Base-by-base conservation (phyloP, 2,329 filamentous ascomycete species). In the Rhinocladiella mackenziei region DNA sequence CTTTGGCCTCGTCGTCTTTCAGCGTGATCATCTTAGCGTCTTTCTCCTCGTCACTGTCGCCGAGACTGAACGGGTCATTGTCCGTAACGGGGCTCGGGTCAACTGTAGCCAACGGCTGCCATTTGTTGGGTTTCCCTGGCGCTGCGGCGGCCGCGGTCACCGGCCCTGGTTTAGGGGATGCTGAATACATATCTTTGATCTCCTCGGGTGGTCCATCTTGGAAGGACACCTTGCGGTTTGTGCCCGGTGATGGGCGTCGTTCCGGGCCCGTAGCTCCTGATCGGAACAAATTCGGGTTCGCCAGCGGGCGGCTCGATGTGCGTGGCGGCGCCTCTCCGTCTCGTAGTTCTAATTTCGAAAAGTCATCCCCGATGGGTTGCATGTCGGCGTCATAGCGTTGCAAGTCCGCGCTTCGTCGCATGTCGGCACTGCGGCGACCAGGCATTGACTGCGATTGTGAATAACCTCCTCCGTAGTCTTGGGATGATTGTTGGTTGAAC, bases 381-480 rank as follows among this genome's bases (percentile, higher is more conserved):
- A 91, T 92, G 62, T 98, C 92, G 19, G 89, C 89, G 64, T 98
- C 92, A 62, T 98, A 98, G 45, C 88, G 82, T 57, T 89, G 84
- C 51, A 89, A 88, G 63, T 97, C 91, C 29, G 84, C 84, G 62
- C 89, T 95, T 58, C 85, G 78, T 56, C 84, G 76, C 50, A 75
- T 75, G 53, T 86, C 82, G 9, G 77, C 78, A 42, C 75, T 80
- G 39, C 77, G 75, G 47, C 80, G 68, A 17, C 60, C 64, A 42
- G 70, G 51, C 62, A 62, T 48, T 59, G 52, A 50, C 63, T 57
- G 45, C 56, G 39, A 17, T 13, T 25, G 29, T 14, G 29, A 28
- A 29, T 36, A 11, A 4, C 25, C 56, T 42, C 60, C 53, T 29
- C 63, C 65, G 49, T 67, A 63, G 42, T 62, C 62, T 56, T 64